phyloP scores from a whole-genome alignment of 2,329 filamentous ascomycete genomes.

The Fusarium temperatum region DNA sequence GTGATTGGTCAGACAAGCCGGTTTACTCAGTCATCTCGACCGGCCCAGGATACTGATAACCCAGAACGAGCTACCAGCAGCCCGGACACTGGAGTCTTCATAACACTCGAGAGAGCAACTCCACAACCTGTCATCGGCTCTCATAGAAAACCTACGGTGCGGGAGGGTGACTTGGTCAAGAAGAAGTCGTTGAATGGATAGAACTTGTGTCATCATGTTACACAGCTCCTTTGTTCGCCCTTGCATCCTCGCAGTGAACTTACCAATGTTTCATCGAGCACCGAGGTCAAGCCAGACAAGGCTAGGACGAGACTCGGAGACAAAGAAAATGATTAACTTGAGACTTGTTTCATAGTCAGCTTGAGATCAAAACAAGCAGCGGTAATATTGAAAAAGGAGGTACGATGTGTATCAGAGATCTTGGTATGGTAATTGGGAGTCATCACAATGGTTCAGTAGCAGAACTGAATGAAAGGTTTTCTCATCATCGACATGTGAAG shows the following conservation, averaged over 20 bases:
- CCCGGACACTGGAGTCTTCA: constrained; percentile 66
- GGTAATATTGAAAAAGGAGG: constrained; percentile 23
- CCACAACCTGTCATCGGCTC: constrained; percentile 77
- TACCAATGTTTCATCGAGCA: neutral
- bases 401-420: constrained; percentile 59
- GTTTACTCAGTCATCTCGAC: constrained; percentile 73
- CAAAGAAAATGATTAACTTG: neutral
- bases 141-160: constrained; percentile 64
- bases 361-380: neutral
- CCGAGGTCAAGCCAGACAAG: too few relatives aligned
- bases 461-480: constrained; percentile 74
- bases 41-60: constrained; percentile 57
- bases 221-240: constrained; percentile 1
- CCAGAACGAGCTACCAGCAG: constrained; percentile 66
- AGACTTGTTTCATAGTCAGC: constrained; percentile 24
- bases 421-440: constrained; percentile 71
- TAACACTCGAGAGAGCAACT: constrained; percentile 67
- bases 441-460: constrained; percentile 76
- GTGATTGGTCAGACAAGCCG: constrained; percentile 65
- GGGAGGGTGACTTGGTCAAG: constrained; percentile 76
- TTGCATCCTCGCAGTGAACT: constrained; percentile 9
- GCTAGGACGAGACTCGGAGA: too few relatives aligned
- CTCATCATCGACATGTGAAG: constrained; percentile 66
- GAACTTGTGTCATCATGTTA: constrained; percentile 61
- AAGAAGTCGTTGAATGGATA: constrained; percentile 81